Conservation (phyloP, 2,329 filamentous ascomycete genomes). For the Ascochyta fabae region DNA sequence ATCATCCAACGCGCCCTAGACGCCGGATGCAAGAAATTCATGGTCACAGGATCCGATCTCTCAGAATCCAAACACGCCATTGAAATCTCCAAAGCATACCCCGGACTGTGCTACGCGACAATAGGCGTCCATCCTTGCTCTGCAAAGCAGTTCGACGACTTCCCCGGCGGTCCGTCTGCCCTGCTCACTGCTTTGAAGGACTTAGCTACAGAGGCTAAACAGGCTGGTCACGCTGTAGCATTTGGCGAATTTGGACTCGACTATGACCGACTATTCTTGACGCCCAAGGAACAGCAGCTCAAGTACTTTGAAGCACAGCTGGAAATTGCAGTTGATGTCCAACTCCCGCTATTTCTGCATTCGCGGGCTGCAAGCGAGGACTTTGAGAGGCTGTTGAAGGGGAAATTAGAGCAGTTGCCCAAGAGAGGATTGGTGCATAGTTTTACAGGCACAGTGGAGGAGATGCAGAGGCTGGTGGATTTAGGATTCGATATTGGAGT, state of each 20-base stretch:
- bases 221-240: slow-evolving; percentile 69
- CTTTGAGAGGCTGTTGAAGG: slow-evolving; percentile 68
- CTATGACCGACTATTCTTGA: slow-evolving; percentile 89
- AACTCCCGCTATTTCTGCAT: slow-evolving; percentile 89
- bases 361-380: slow-evolving; percentile 77
- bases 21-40: slow-evolving; percentile 85
- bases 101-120: slow-evolving; percentile 84
- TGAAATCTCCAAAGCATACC: slow-evolving; percentile 73
- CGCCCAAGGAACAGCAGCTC: slow-evolving; percentile 77
- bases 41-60: slow-evolving; percentile 91
- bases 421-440: slow-evolving; percentile 88
- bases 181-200: slow-evolving; percentile 65
- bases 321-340: slow-evolving; percentile 75
- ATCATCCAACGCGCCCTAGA: slow-evolving; percentile 80
- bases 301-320: slow-evolving; percentile 87
- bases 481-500: slow-evolving; percentile 90
- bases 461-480: slow-evolving; percentile 81
- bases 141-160: slow-evolving; percentile 75
- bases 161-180: slow-evolving; percentile 63
- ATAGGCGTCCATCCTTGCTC: slow-evolving; percentile 94
- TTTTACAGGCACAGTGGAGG: slow-evolving; percentile 86
- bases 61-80: slow-evolving; percentile 77
- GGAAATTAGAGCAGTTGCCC: slow-evolving; percentile 69
- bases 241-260: slow-evolving; percentile 97
- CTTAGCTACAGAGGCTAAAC: slow-evolving; percentile 67